These are phyloP conservation scores for Penicillium sp. DNA, from an alignment of 2,329 filamentous ascomycete genomes.

Conservation along the genomic window DNA sequence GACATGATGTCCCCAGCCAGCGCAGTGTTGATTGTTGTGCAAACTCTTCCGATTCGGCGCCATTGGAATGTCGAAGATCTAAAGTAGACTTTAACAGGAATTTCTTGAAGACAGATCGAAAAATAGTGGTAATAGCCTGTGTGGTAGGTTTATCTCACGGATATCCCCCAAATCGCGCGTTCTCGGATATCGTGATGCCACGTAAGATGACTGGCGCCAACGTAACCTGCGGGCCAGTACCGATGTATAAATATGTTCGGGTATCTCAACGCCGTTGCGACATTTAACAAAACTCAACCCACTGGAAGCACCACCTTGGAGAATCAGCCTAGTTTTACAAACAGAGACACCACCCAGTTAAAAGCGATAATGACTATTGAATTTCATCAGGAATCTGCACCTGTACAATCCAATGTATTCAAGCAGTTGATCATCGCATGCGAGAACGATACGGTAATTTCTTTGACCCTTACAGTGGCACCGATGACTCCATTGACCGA, in stretches of 20 bases:
- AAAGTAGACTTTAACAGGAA: background rate
- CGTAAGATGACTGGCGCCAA: too few relatives aligned
- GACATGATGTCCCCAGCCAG: background rate
- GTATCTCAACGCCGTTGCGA: too few relatives aligned
- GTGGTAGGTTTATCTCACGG: too few relatives aligned
- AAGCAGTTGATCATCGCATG: slow-evolving; percentile 71
- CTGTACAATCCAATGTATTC: slow-evolving; percentile 65
- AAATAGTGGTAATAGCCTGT: too few relatives aligned
- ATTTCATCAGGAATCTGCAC: slow-evolving; percentile 2
- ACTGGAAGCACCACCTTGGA: background rate
- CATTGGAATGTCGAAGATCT: background rate
- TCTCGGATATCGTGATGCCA: too few relatives aligned
- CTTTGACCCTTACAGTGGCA: slow-evolving; percentile 30
- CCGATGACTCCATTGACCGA: slow-evolving; percentile 14
- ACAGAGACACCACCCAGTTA: background rate
- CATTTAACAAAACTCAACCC: background rate
- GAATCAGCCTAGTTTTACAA: background rate
- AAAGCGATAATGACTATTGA: slow-evolving; percentile 14
- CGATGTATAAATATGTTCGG: too few relatives aligned
- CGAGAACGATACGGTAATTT: slow-evolving; percentile 63
- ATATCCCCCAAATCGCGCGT: too few relatives aligned
- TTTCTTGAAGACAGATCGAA: background rate
- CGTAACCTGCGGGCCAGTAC: too few relatives aligned
- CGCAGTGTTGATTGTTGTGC: background rate
- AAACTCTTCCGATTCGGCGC: background rate